A percentile compares a stretch with the other conserved stretches of the same genome.
Evolutionary conservation across 306 rosid genomes (phyloP).

Genomic region (Potentilla sterilis): DNA sequence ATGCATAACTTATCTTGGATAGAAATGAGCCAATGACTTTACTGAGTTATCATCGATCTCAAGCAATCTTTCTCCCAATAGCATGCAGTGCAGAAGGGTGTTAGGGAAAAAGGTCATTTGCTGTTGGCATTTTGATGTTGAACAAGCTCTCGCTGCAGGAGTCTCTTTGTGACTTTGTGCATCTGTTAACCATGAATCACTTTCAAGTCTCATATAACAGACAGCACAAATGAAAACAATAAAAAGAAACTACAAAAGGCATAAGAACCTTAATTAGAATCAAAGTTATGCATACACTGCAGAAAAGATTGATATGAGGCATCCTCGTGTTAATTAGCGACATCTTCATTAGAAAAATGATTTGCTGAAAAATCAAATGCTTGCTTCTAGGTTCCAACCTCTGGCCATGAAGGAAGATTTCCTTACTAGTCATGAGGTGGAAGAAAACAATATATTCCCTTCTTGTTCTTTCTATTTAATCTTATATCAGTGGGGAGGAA

Average conservation of each 20-base stretch:
- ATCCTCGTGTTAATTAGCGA: background rate
- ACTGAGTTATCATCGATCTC: background rate
- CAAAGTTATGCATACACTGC: conserved; percentile 20
- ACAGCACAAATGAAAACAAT: conserved; percentile 10
- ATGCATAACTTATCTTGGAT: too few relatives aligned
- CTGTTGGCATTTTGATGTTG: background rate
- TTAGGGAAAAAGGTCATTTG: conserved; percentile 10
- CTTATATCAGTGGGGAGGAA: background rate
- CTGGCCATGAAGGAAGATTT: conserved; percentile 20
- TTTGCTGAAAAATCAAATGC: conserved; percentile 16
- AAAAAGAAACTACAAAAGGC: background rate
- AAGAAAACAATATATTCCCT: conserved; percentile 32
- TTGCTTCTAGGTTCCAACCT: conserved; percentile 3
- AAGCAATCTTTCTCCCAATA: background rate
- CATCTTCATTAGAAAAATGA: conserved; percentile 12
- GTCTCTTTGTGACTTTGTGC: background rate
- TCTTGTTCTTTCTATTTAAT: conserved; percentile 7
- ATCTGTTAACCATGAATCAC: conserved; percentile 8
- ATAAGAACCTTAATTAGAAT: conserved; percentile 35
- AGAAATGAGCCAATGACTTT: too few relatives aligned
- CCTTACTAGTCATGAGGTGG: conserved; percentile 27
- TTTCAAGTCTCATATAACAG: conserved; percentile 6
- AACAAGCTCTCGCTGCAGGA: background rate
- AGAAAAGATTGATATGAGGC: background rate
- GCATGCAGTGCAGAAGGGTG: background rate